phyloP scores from a whole-genome alignment of 108 stramenopile species.

The Epipyxis sp. region DNA sequence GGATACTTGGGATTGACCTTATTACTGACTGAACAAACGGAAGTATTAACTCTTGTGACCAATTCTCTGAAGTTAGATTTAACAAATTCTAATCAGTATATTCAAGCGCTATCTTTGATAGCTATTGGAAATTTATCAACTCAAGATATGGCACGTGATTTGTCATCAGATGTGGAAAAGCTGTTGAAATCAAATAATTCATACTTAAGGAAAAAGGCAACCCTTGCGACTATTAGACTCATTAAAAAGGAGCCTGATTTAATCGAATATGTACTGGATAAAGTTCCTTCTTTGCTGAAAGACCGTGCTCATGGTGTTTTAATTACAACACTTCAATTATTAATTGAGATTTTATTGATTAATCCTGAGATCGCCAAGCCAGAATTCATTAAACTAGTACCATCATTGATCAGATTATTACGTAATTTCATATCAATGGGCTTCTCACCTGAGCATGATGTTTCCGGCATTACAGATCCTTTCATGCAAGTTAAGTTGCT shows the following conservation, averaged over 20 bases:
- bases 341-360: slow-evolving; percentile 65
- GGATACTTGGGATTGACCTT: slow-evolving; percentile 87
- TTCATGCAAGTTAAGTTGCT: slow-evolving; percentile 91
- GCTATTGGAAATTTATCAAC: slow-evolving; percentile 97
- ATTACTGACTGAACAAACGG: slow-evolving; percentile 89
- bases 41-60: slow-evolving; percentile 96
- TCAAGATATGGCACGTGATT: slow-evolving; percentile 86
- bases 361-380: neutral
- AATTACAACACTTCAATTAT: slow-evolving; percentile 86
- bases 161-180: slow-evolving; percentile 90
- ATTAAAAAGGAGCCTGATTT: slow-evolving; percentile 74
- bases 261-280: slow-evolving; percentile 91
- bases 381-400: slow-evolving; percentile 61
- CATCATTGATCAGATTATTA: slow-evolving; percentile 80
- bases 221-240: slow-evolving; percentile 80
- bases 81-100: slow-evolving; percentile 70
- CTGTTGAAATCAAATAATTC: slow-evolving; percentile 72
- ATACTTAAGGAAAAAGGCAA: slow-evolving; percentile 94
- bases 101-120: slow-evolving; percentile 87
- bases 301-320: slow-evolving; percentile 87
- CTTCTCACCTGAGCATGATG: slow-evolving; percentile 90
- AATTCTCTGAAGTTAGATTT: slow-evolving; percentile 89
- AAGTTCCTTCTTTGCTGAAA: slow-evolving; percentile 76
- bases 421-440: slow-evolving; percentile 83
- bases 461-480: slow-evolving; percentile 89